Percentiles rank a stretch among this genome's conserved stretches.
Conservation (phyloP, 1,284 basidiomycete genomes). For the Neotropicomus parvogracilis region DNA sequence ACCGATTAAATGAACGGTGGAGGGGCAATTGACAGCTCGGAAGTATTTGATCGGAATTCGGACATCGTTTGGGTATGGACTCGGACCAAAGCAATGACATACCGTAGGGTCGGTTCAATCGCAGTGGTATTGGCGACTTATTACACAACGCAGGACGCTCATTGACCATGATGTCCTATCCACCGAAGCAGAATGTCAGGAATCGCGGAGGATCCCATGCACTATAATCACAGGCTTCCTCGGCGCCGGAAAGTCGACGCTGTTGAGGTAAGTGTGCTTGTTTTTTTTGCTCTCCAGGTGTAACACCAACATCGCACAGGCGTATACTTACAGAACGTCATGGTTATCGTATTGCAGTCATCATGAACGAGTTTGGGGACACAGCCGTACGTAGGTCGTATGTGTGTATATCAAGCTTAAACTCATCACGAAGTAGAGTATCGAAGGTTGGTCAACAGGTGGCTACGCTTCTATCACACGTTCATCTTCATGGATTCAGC, state of each 20-base stretch:
- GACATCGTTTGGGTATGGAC: conserved; percentile 27
- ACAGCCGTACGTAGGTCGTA: conserved; percentile 69
- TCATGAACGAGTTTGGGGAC: conserved; percentile 94
- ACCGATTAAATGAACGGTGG: background rate
- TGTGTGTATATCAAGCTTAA: conserved; percentile 5
- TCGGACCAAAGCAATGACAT: conserved; percentile 43
- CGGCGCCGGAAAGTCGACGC: conserved; percentile 87
- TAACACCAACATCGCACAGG: conserved; percentile 36
- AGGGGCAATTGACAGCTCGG: conserved; percentile 19
- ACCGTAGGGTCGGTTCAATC: conserved; percentile 36
- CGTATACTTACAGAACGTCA: conserved; percentile 88
- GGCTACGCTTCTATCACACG: conserved; percentile 33
- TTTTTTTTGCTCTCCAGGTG: background rate
- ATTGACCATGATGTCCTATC: conserved; percentile 37
- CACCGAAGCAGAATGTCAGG: conserved; percentile 3
- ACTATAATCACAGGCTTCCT: conserved; percentile 92
- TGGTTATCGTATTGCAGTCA: conserved; percentile 92
- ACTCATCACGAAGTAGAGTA: conserved; percentile 45
- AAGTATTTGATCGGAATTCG: conserved; percentile 27
- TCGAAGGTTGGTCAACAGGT: conserved; percentile 49
- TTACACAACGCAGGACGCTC: conserved; percentile 33
- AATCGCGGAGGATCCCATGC: conserved; percentile 60
- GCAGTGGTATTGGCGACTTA: conserved; percentile 7
- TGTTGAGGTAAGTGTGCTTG: conserved; percentile 57
- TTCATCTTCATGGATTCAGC: conserved; percentile 40